phyloP scores from a whole-genome alignment of 805 yeast species.

The Pichia manshurica region DNA sequence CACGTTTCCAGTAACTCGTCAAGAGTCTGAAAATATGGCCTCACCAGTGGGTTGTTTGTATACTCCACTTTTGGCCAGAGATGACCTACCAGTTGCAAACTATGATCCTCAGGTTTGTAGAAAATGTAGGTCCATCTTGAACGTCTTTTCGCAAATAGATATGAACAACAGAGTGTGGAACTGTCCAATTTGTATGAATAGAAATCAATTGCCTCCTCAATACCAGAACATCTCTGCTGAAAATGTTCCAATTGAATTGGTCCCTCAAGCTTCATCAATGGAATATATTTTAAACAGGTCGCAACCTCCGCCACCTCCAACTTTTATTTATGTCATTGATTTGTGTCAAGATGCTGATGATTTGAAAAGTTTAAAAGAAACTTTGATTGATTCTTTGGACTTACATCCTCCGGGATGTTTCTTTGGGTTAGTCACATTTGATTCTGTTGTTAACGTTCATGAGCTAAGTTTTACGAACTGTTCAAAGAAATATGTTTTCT shows the following conservation, averaged over 20 bases:
- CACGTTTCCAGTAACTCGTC: constrained; percentile 81
- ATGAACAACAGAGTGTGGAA: constrained; percentile 72
- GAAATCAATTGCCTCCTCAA: constrained; percentile 79
- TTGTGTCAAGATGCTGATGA: constrained; percentile 87
- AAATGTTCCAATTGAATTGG: constrained; percentile 75
- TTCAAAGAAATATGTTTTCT: constrained; percentile 72
- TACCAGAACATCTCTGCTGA: constrained; percentile 72
- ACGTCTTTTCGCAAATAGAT: constrained; percentile 82
- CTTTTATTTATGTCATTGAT: constrained; percentile 81
- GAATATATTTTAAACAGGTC: constrained; percentile 74
- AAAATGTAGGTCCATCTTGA: constrained; percentile 78
- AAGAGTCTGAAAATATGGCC: constrained; percentile 85
- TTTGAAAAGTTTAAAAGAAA: constrained; percentile 74
- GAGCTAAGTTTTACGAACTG: constrained; percentile 62
- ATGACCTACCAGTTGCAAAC: constrained; percentile 68
- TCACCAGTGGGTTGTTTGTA: constrained; percentile 92
- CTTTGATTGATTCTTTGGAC: constrained; percentile 67
- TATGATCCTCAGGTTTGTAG: constrained; percentile 86
- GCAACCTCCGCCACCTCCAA: constrained; percentile 68
- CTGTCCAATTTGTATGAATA: constrained; percentile 74
- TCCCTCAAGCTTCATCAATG: constrained; percentile 63
- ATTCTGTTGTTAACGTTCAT: constrained; percentile 86
- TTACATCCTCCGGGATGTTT: constrained; percentile 86
- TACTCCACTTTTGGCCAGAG: constrained; percentile 84
- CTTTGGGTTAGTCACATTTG: constrained; percentile 82